phyloP scores from a whole-genome alignment of 1,139 yeast species.

The Ashbya aceris region DNA sequence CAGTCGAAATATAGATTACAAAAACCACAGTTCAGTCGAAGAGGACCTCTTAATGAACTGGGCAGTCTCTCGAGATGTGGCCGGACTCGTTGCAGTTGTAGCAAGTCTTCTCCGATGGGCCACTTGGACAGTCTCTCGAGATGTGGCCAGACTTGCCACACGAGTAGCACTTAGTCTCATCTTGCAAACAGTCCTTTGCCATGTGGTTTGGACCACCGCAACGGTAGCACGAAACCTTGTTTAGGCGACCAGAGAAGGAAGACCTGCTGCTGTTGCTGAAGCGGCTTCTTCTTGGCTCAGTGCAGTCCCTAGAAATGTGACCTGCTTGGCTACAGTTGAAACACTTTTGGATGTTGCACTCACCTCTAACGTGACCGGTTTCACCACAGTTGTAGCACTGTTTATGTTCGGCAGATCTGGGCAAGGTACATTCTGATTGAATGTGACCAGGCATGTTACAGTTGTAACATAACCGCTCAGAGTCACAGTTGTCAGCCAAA shows the following conservation, averaged over 20 bases:
- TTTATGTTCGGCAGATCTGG: constrained; percentile 72
- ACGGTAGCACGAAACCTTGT: constrained; percentile 69
- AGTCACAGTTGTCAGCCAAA: constrained; percentile 79
- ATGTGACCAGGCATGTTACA: constrained; percentile 88
- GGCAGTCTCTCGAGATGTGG: constrained; percentile 82
- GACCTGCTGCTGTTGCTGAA: constrained; percentile 12
- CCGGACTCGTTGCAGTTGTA: constrained; percentile 87
- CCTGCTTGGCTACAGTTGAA: constrained; percentile 84
- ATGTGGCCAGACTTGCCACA: constrained; percentile 89
- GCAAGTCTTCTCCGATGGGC: constrained; percentile 50
- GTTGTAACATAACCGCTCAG: constrained; percentile 83
- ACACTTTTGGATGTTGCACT: constrained; percentile 62
- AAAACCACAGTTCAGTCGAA: constrained; percentile 1
- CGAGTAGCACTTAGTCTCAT: constrained; percentile 74
- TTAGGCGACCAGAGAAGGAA: constrained; percentile 12
- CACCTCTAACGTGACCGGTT: constrained; percentile 66
- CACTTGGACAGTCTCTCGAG: constrained; percentile 67
- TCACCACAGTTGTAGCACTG: constrained; percentile 82
- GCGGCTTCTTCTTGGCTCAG: constrained; percentile 33
- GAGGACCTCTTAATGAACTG: constrained; percentile 48
- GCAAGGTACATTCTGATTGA: constrained; percentile 78
- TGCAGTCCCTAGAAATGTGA: constrained; percentile 72
- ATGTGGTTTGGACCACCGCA: constrained; percentile 92
- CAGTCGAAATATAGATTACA: neutral
- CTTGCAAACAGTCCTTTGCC: constrained; percentile 84